phyloP scores from a whole-genome alignment of 371 early-diverging fungal species.

The Batkoa obscura region DNA sequence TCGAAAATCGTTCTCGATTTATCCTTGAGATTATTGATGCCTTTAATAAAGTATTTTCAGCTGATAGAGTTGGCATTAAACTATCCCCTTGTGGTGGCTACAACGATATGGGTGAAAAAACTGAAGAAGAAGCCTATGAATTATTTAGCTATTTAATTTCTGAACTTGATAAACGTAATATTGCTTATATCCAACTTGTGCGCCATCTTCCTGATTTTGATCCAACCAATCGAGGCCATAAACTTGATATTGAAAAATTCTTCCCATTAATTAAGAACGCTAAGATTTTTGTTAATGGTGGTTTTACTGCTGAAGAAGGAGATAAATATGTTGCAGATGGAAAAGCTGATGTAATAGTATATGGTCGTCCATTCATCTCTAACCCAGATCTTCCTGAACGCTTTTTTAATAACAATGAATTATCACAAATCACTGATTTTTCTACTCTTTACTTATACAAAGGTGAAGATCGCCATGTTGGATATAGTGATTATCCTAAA shows the following conservation, averaged over 20 bases:
- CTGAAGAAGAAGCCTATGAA: conserved; percentile 29
- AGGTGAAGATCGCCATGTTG: background rate
- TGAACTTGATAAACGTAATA: background rate
- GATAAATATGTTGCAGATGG: conserved; percentile 7
- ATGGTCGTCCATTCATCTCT: conserved; percentile 11
- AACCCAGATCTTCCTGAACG: conserved; percentile 8
- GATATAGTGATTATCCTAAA: background rate
- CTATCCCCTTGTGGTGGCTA: conserved; percentile 32
- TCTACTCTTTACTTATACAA: background rate
- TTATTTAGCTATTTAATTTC: conserved; percentile 28
- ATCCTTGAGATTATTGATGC: conserved; percentile 22
- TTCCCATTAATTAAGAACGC: background rate
- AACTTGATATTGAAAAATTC: background rate
- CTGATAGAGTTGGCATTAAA: conserved; percentile 40
- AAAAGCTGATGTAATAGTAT: conserved; percentile 10
- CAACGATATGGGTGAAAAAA: conserved; percentile 37
- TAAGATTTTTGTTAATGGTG: conserved; percentile 19
- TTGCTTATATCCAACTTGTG: conserved; percentile 3
- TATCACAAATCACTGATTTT: background rate
- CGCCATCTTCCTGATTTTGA: background rate
- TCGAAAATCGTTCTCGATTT: conserved; percentile 29
- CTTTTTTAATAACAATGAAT: background rate
- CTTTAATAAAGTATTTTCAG: conserved; percentile 54
- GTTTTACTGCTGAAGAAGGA: conserved; percentile 35
- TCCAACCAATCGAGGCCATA: background rate